A percentile compares a stretch with the other conserved stretches of the same genome.
Evolutionary conservation across 1,284 basidiomycete genomes (phyloP).

Genomic region (Leccinum glutinopallens): DNA sequence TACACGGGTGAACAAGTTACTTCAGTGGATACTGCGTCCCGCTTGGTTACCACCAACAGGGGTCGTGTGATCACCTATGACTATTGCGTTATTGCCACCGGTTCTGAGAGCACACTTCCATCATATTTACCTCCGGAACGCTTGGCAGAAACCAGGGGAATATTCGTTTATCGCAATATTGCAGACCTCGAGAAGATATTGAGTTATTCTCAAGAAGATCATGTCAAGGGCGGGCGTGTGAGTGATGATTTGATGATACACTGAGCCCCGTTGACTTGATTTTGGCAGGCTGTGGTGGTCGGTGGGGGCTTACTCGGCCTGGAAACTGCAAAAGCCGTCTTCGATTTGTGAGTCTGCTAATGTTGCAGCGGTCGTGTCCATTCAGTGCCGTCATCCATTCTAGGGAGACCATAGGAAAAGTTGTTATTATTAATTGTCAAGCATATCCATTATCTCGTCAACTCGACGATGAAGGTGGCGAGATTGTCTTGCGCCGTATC

Average conservation of each 20-base stretch:
- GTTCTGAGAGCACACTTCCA: slow-evolving; percentile 70
- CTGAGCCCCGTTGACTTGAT: background rate
- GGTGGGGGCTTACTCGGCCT: slow-evolving; percentile 21
- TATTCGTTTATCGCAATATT: slow-evolving; percentile 78
- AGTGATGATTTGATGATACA: slow-evolving; percentile 10
- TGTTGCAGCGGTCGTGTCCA: background rate
- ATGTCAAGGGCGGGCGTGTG: slow-evolving; percentile 41
- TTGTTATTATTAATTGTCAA: slow-evolving; percentile 63
- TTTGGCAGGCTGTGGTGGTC: slow-evolving; percentile 19
- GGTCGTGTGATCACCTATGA: slow-evolving; percentile 58
- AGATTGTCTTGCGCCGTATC: slow-evolving; percentile 69
- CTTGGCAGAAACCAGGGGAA: slow-evolving; percentile 45
- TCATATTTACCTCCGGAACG: slow-evolving; percentile 52
- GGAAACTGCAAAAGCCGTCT: slow-evolving; percentile 22
- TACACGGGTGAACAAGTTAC: slow-evolving; percentile 57
- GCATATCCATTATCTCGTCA: slow-evolving; percentile 70
- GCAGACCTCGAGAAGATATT: slow-evolving; percentile 66
- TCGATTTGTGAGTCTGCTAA: slow-evolving; percentile 15
- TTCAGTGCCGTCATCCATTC: background rate
- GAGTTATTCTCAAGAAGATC: slow-evolving; percentile 49
- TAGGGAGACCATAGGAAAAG: slow-evolving; percentile 41
- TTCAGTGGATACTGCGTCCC: slow-evolving; percentile 46
- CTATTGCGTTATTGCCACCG: slow-evolving; percentile 70
- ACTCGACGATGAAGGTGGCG: slow-evolving; percentile 68
- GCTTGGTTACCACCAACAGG: slow-evolving; percentile 50